phyloP scores from a whole-genome alignment of 78 protist species.

The Guillardia theta region DNA sequence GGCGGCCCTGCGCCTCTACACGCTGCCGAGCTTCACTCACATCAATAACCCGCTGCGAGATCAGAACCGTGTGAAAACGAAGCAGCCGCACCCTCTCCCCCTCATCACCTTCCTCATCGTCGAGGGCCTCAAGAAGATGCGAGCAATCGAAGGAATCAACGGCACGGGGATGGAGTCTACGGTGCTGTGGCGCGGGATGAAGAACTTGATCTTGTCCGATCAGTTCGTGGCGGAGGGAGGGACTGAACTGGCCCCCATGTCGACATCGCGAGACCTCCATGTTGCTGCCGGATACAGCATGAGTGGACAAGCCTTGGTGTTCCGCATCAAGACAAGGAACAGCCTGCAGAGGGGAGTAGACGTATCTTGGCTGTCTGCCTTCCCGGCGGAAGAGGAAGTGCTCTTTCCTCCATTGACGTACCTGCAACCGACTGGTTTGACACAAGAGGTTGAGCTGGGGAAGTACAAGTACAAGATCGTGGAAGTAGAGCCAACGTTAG shows the following conservation, averaged over 20 bases:
- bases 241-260: neutral
- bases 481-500: too few species aligned
- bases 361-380: too few species aligned
- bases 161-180: neutral
- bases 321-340: neutral
- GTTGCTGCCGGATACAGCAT: neutral
- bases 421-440: too few species aligned
- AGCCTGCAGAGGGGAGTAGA: neutral
- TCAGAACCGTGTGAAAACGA: neutral
- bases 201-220: neutral
- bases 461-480: too few species aligned
- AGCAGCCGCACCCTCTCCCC: neutral
- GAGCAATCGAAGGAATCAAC: neutral
- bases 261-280: neutral
- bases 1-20: constrained; percentile 28
- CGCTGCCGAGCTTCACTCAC: neutral
- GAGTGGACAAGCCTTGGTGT: neutral
- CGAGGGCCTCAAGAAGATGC: neutral
- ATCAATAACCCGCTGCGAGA: constrained; percentile 16
- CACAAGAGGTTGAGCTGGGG: too few species aligned
- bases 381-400: too few species aligned
- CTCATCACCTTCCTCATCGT: neutral
- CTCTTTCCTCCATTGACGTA: too few species aligned
- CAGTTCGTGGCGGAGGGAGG: neutral
- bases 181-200: constrained; percentile 41